Conservation (phyloP, 169 alveolate species). For the Cryptosporidium meleagridis region DNA sequence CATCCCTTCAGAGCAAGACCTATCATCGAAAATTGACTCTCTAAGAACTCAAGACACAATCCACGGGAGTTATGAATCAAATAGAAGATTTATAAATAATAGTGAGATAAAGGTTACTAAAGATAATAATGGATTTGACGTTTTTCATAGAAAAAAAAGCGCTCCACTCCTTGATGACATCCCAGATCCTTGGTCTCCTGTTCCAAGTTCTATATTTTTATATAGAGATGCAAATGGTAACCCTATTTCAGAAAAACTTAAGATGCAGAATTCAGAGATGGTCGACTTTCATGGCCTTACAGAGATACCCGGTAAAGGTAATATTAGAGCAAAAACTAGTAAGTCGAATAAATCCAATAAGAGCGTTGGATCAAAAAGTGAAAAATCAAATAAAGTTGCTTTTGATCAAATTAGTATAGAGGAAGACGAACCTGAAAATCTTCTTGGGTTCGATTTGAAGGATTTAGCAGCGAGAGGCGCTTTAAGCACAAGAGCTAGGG, state of each 20-base stretch:
- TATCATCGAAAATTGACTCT: slow-evolving; percentile 61
- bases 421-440: neutral
- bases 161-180: slow-evolving; percentile 70
- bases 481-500: slow-evolving; percentile 25
- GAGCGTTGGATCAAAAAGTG: neutral
- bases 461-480: slow-evolving; percentile 50
- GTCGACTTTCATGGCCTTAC: slow-evolving; percentile 70
- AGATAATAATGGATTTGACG: slow-evolving; percentile 47
- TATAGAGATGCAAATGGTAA: slow-evolving; percentile 61
- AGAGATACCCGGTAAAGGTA: slow-evolving; percentile 51
- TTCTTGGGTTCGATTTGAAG: slow-evolving; percentile 51
- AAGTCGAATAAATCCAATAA: neutral
- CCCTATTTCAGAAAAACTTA: slow-evolving; percentile 28
- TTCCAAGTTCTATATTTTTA: slow-evolving; percentile 44
- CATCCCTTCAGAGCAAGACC: slow-evolving; percentile 56
- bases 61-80: slow-evolving; percentile 31
- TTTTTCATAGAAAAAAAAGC: slow-evolving; percentile 21
- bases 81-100: neutral
- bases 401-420: slow-evolving; percentile 11
- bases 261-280: slow-evolving; percentile 24
- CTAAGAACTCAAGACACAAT: slow-evolving; percentile 60
- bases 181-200: slow-evolving; percentile 56
- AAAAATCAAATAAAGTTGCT: neutral
- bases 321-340: neutral
- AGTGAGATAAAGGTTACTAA: slow-evolving; percentile 18